Base-by-base conservation (phyloP, 2,329 filamentous ascomycete genomes). In the Curvularia hawaiiensis region DNA sequence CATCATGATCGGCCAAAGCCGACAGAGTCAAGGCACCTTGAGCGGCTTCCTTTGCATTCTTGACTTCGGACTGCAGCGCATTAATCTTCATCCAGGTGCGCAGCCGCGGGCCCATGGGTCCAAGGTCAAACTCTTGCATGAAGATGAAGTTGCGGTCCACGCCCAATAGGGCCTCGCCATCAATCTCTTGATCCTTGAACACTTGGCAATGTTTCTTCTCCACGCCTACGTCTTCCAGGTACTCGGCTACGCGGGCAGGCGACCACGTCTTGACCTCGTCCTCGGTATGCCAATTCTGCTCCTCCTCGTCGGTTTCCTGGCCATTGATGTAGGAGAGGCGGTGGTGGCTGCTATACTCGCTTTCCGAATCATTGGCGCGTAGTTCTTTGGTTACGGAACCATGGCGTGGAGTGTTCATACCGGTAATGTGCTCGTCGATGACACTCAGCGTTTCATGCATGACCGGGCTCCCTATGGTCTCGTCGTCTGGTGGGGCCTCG, bases 51-150 rank as follows among this genome's bases (percentile, higher is more conserved):
- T 72, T 78, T 78, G 86, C 68, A 78, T 85, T 77, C 44, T 85
- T 89, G 41, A 95, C 88, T 75, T 97, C 92, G 69, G 96, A 91
- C 73, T 98, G 94, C 62, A 98, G 83, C 3, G 87, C 82, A 77
- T 96, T 96, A 75, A 98, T 93, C 77, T 95, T 97, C 77, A 97
- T 92, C 94, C 94, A 98, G 2, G 93, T 97, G 76, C 96, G 96
- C 60, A 98, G 79, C 60, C 94, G 85, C 56, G 91, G 85, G 9
- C 94, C 94, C 66, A 98, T 93, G 3, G 93, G 91, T 18, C 94
- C 94, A 64, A 98, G 83, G 66, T 97, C 91, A 68, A 97, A 96
- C 46, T 95, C 93, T 73, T 97, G 97, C 80, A 98, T 89, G 74
- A 97, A 96, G 16, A 98, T 83, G 39, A 95, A 96, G 56, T 91